Evolutionary conservation across 345 rosid species (phyloP).

Genomic region (Mangifera indica): DNA sequence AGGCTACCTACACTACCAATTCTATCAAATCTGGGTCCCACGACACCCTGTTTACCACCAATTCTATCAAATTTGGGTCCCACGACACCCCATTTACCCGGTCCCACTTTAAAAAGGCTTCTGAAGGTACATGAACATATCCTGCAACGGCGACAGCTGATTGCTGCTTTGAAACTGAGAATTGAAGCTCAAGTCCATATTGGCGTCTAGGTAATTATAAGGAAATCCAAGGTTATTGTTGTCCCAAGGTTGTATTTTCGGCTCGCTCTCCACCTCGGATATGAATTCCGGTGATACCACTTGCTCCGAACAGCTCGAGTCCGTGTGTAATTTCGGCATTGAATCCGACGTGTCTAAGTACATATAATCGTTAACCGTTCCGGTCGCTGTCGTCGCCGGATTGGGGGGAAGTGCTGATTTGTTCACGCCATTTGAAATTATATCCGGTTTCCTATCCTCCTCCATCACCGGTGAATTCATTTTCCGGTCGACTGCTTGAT

Average conservation of each 20-base stretch:
- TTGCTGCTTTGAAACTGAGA: slow-evolving; percentile 37
- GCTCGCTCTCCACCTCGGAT: slow-evolving; percentile 95
- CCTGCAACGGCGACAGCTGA: slow-evolving; percentile 71
- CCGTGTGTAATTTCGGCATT: slow-evolving; percentile 69
- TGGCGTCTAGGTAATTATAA: slow-evolving; percentile 53
- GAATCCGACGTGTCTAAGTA: slow-evolving; percentile 78
- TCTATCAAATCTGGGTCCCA: background rate
- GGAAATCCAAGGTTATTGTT: slow-evolving; percentile 37
- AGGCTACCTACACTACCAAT: background rate
- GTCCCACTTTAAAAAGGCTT: slow-evolving; percentile 41
- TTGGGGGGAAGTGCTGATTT: slow-evolving; percentile 19
- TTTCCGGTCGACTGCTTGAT: background rate
- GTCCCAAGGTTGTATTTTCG: slow-evolving; percentile 52
- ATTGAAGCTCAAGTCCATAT: slow-evolving; percentile 31
- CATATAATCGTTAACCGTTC: slow-evolving; percentile 29
- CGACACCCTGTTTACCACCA: background rate
- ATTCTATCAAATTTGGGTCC: background rate
- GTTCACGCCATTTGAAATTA: slow-evolving; percentile 12
- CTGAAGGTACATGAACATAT: slow-evolving; percentile 64
- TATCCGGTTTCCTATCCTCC: slow-evolving; percentile 47
- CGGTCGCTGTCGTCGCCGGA: slow-evolving; percentile 22
- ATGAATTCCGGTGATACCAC: slow-evolving; percentile 80
- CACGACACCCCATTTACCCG: background rate
- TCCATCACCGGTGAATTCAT: slow-evolving; percentile 16
- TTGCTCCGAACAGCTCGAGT: slow-evolving; percentile 82